phyloP scores from a whole-genome alignment of 768 basidiomycete genomes.

The Lactifluus hygrophoroides region DNA sequence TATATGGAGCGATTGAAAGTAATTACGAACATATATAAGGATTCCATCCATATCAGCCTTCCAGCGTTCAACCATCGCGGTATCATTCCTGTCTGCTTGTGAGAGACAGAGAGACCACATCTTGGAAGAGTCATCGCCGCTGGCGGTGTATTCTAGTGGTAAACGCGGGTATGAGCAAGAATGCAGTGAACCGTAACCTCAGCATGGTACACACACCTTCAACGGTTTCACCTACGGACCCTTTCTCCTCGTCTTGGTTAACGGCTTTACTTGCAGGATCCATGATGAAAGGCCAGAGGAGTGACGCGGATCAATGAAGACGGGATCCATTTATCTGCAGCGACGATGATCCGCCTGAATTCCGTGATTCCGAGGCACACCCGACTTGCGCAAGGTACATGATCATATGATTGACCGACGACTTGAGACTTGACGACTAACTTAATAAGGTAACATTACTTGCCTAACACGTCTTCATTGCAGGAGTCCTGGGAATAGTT shows the following conservation, averaged over 20 bases:
- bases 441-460: too few relatives aligned
- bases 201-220: neutral
- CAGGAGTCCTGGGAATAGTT: too few relatives aligned
- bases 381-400: too few relatives aligned
- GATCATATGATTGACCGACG: too few relatives aligned
- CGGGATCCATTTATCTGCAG: neutral
- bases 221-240: neutral
- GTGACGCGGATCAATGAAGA: neutral
- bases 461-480: too few relatives aligned
- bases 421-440: too few relatives aligned
- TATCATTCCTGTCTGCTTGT: neutral
- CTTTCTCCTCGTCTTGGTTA: conserved; percentile 2
- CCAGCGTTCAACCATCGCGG: conserved; percentile 5
- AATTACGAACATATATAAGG: conserved; percentile 5
- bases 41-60: conserved; percentile 16
- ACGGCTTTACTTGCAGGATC: neutral
- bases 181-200: too few relatives aligned
- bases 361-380: neutral
- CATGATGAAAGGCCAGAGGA: neutral
- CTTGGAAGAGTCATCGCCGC: conserved; percentile 3
- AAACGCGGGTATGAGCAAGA: neutral
- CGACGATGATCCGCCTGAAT: neutral
- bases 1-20: neutral
- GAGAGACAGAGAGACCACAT: conserved; percentile 13
- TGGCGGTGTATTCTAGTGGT: neutral